Conservation (phyloP, 768 basidiomycete species). For the Rhodocollybia butyracea region DNA sequence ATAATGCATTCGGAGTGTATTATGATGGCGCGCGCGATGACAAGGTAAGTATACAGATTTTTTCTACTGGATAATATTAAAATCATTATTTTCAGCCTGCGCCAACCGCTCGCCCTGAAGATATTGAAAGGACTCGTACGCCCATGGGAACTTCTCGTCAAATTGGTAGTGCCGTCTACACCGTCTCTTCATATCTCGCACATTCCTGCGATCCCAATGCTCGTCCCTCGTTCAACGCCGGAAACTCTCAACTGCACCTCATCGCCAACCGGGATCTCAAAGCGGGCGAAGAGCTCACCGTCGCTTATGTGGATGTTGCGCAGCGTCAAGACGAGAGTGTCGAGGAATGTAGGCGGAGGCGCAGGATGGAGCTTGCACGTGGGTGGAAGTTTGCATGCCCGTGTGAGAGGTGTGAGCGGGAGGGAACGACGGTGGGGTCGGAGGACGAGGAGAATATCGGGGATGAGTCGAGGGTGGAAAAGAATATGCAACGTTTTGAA, state of each 20-base stretch:
- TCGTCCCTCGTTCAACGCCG: conserved; percentile 59
- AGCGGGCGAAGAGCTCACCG: conserved; percentile 71
- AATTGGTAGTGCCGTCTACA: conserved; percentile 73
- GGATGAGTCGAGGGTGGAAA: conserved; percentile 53
- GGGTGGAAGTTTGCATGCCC: conserved; percentile 82
- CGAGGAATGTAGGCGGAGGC: conserved; percentile 55
- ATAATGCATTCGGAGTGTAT: conserved; percentile 76
- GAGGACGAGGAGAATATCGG: conserved; percentile 31
- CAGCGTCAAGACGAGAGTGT: conserved; percentile 51
- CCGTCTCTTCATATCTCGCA: conserved; percentile 70
- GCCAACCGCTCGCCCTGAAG: conserved; percentile 56
- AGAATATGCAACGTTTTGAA: conserved; percentile 24
- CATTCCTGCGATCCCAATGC: conserved; percentile 76
- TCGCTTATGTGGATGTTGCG: conserved; percentile 71
- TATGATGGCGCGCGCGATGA: conserved; percentile 65
- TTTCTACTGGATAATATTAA: not conserved
- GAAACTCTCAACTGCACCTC: conserved; percentile 68
- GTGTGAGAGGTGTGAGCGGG: conserved; percentile 62
- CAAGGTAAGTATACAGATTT: conserved; percentile 53
- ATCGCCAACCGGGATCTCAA: conserved; percentile 65
- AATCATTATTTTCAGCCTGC: conserved; percentile 40
- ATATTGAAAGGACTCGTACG: conserved; percentile 72
- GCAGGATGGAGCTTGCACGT: conserved; percentile 70
- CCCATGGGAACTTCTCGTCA: conserved; percentile 74
- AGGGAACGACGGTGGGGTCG: conserved; percentile 37